phyloP scores from a whole-genome alignment of 177 flowering plant species.

The Vitis hybrid region DNA sequence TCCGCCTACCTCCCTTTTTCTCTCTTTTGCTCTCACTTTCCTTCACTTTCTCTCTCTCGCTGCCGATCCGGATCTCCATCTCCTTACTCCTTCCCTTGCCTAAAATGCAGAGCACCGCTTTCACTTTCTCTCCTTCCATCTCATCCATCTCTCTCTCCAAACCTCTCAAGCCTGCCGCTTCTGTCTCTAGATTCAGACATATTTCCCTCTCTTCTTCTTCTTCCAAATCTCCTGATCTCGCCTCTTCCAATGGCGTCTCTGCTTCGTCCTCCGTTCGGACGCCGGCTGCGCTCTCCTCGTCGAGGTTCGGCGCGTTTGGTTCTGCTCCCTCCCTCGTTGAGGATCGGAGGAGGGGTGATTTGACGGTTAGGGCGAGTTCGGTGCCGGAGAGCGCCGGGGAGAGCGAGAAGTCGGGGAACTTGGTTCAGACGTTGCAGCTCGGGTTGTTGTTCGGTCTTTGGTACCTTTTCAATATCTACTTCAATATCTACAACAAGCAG shows the following conservation, averaged over 20 bases:
- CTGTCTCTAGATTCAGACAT: conserved; percentile 24
- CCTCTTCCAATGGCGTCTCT: conserved; percentile 24
- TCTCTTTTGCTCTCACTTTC: background rate
- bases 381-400: conserved; percentile 18
- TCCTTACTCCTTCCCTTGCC: conserved; percentile 9
- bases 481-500: conserved; percentile 98
- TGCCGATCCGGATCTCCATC: conserved; percentile 6
- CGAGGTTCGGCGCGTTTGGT: conserved; percentile 1
- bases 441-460: conserved; percentile 75
- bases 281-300: conserved; percentile 9
- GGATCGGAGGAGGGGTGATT: conserved; percentile 24
- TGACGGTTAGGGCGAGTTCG: conserved; percentile 29
- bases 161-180: conserved; percentile 10
- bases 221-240: conserved; percentile 22
- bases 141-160: conserved; percentile 40
- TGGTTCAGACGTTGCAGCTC: conserved; percentile 57
- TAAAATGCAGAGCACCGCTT: conserved; percentile 62
- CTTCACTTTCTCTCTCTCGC: conserved; percentile 8
- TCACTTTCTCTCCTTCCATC: conserved; percentile 43
- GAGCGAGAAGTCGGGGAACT: conserved; percentile 23
- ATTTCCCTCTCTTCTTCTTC: conserved; percentile 20
- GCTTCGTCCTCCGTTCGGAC: conserved; percentile 7
- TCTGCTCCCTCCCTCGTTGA: conserved; percentile 24
- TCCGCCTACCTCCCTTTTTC: background rate
- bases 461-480: conserved; percentile 88